phyloP scores from a whole-genome alignment of 441 rosid genomes.

The Gossypium davidsonii region DNA sequence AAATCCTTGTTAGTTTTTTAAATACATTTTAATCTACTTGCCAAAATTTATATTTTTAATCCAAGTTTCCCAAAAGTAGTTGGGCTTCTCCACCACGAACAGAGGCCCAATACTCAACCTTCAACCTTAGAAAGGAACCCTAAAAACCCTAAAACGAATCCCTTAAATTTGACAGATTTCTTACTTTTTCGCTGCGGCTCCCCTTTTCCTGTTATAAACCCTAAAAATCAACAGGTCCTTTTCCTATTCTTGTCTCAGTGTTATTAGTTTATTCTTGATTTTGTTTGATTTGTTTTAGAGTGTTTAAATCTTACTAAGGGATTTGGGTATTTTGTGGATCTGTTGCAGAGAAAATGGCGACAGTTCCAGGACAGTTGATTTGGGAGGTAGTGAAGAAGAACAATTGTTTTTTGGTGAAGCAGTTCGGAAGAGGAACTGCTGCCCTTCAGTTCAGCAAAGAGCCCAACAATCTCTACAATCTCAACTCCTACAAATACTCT shows the following conservation, averaged over 20 bases:
- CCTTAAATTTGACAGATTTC: not conserved
- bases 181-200: not conserved
- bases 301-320: conserved; percentile 8
- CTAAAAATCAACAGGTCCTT: not conserved
- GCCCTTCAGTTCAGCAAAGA: conserved; percentile 65
- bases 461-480: conserved; percentile 54
- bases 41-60: not conserved
- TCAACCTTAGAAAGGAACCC: not conserved
- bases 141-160: not conserved
- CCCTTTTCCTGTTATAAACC: not conserved
- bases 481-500: conserved; percentile 64
- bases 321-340: conserved; percentile 2
- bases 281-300: not conserved
- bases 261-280: not conserved
- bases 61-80: not conserved
- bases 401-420: conserved; percentile 58
- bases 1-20: too few relatives aligned
- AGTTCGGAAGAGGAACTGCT: conserved; percentile 51
- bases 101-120: not conserved
- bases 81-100: too few relatives aligned
- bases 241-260: not conserved
- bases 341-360: conserved; percentile 34
- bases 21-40: too few relatives aligned
- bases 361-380: conserved; percentile 57
- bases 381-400: conserved; percentile 70